These are phyloP conservation scores for Marasmius oreades DNA, from an alignment of 1,284 basidiomycete species.

Conservation along the genomic window DNA sequence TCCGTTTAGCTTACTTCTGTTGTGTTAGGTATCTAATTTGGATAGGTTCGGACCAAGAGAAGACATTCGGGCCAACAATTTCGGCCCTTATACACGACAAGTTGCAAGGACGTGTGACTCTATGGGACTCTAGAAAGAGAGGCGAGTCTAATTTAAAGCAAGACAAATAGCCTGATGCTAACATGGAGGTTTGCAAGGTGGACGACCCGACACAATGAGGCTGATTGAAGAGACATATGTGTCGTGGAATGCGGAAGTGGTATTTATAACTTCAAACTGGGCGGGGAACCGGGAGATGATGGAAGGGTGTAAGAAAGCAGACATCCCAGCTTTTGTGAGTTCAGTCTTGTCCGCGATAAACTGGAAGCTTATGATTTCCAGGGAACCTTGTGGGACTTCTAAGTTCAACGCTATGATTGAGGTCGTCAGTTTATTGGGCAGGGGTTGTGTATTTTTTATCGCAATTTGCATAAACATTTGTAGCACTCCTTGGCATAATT, in stretches of 20 bases:
- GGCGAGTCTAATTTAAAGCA: constrained; percentile 30
- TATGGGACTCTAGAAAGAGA: constrained; percentile 63
- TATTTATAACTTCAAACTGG: constrained; percentile 64
- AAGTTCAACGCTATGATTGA: constrained; percentile 8
- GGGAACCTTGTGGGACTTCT: constrained; percentile 46
- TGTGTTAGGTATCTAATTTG: constrained; percentile 57
- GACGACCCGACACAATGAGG: constrained; percentile 45
- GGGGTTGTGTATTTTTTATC: too few relatives aligned
- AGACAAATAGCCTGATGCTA: not conserved
- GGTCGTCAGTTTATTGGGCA: not conserved
- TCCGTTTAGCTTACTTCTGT: not conserved
- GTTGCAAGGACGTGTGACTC: constrained; percentile 49
- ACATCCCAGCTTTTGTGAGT: constrained; percentile 59
- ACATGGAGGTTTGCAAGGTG: constrained; percentile 25
- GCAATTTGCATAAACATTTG: too few relatives aligned
- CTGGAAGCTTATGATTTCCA: constrained; percentile 11
- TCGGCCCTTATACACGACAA: constrained; percentile 60
- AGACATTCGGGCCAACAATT: constrained; percentile 79
- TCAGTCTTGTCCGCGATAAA: not conserved
- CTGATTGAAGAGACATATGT: constrained; percentile 40
- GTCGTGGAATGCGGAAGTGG: constrained; percentile 50
- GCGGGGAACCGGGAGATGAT: constrained; percentile 65
- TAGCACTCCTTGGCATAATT: too few relatives aligned
- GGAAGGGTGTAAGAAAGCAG: constrained; percentile 60
- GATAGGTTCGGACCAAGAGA: constrained; percentile 76